These are phyloP conservation scores for Sporothrix phasma DNA, from an alignment of 2,329 filamentous ascomycete species.

Conservation along the genomic window DNA sequence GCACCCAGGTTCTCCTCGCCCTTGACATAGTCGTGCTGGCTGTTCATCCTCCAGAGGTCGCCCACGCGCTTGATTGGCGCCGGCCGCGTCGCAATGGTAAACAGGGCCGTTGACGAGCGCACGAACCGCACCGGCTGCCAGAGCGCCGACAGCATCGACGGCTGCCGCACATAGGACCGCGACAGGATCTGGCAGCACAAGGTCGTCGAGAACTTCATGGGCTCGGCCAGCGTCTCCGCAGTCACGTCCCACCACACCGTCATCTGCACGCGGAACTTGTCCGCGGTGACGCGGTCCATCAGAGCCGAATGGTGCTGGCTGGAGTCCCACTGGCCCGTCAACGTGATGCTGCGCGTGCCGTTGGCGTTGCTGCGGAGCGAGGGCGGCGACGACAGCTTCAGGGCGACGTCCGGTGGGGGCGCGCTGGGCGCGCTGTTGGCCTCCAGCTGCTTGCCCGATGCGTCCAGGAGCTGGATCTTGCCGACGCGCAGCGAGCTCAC, in stretches of 20 bases:
- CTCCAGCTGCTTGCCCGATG: conserved; percentile 53
- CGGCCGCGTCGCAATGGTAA: conserved; percentile 76
- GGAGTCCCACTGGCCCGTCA: conserved; percentile 94
- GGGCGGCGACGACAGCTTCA: conserved; percentile 70
- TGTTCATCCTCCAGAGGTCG: conserved; percentile 94
- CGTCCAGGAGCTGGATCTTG: conserved; percentile 72
- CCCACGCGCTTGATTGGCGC: conserved; percentile 83
- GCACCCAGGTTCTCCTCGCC: conserved; percentile 77
- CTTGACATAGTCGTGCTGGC: conserved; percentile 89
- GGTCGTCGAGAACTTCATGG: conserved; percentile 77
- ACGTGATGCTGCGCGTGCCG: conserved; percentile 75
- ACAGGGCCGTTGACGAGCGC: conserved; percentile 76
- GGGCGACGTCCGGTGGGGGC: conserved; percentile 52
- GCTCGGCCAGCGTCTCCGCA: conserved; percentile 68
- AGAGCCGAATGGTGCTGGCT: conserved; percentile 85
- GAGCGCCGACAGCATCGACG: conserved; percentile 76
- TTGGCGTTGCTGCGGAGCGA: conserved; percentile 78
- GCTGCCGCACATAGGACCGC: conserved; percentile 72
- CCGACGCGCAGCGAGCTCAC: conserved; percentile 69
- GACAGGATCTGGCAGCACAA: conserved; percentile 75
- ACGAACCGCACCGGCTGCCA: conserved; percentile 81
- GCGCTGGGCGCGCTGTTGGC: not conserved
- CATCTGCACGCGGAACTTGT: conserved; percentile 85
- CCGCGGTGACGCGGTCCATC: conserved; percentile 85
- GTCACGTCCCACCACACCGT: conserved; percentile 76